Evolutionary conservation across 2,329 filamentous ascomycete species (phyloP).

Genomic region (Ophioceras dolichostomum): DNA sequence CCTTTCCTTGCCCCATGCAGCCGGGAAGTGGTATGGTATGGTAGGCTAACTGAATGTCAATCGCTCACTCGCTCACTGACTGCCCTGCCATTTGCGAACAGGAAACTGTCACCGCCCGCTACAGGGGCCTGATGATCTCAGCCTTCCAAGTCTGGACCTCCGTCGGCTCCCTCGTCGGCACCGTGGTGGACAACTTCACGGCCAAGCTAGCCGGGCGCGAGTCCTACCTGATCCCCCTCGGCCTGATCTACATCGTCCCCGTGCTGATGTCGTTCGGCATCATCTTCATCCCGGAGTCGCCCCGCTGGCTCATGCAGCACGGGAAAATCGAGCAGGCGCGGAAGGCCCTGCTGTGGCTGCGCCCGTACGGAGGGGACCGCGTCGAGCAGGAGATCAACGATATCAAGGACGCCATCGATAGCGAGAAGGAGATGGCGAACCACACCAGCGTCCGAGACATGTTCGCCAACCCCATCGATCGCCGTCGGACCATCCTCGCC

Average conservation of each 20-base stretch:
- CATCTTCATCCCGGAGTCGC: conserved; percentile 26
- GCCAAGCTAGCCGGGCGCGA: conserved; percentile 20
- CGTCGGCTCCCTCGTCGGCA: conserved; percentile 26
- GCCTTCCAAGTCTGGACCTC: conserved; percentile 19
- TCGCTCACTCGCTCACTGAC: conserved; percentile 33
- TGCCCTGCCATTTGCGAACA: conserved; percentile 31
- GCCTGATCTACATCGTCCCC: conserved; percentile 25
- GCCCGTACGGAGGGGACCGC: conserved; percentile 17
- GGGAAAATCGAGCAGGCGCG: conserved; percentile 21
- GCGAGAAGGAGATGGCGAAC: conserved; percentile 17
- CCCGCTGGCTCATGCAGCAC: conserved; percentile 24
- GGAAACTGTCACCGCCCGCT: conserved; percentile 16
- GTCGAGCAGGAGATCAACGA: conserved; percentile 21
- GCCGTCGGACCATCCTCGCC: conserved; percentile 34
- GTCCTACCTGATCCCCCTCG: conserved; percentile 26
- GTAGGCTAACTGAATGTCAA: too few relatives aligned
- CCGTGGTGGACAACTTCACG: conserved; percentile 37
- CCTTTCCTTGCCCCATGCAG: conserved; percentile 20
- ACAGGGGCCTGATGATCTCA: conserved; percentile 22
- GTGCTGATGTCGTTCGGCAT: conserved; percentile 21
- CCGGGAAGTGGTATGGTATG: too few relatives aligned
- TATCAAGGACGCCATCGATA: conserved; percentile 22
- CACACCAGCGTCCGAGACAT: conserved; percentile 29
- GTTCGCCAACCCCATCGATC: conserved; percentile 36
- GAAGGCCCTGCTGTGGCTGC: conserved; percentile 20